Evolutionary conservation across 768 basidiomycete genomes (phyloP), one percentile per base, ranked within the genome.

Genomic region (Trametes cinnabarina): DNA sequence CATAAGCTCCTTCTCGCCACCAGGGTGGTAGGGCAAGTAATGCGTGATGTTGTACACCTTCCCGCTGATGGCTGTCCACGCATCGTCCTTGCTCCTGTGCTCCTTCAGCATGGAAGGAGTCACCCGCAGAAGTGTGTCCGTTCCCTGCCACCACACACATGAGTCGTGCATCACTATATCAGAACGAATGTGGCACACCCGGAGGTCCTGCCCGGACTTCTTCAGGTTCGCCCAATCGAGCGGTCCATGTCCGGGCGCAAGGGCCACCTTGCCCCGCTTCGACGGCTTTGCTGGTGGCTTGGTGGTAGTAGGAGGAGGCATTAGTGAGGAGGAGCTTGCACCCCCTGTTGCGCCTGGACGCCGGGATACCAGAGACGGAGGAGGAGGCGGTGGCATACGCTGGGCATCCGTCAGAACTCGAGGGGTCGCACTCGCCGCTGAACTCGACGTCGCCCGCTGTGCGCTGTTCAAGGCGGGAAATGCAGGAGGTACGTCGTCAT

Each of bases 11-110:
- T 86, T 87, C 76, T 89, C 94, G 14, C 96, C 96, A 6, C 96
- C 96, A 1, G 96, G 96, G 72, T 98, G 96, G 66, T 87, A 99
- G 2, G 86, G 76, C 6, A 97, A 73, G 73, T 97, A 99, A 0
- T 90, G 83, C 2, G 94, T 94, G 49, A 99, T 91, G 68, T 98
- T 98, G 75, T 99, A 99, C 17, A 99, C 94, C 69, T 91, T 94
- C 53, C 93, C 94, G 64, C 87, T 84, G 75, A 98, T 86, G 0
- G 85, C 87, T 14, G 93, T 82, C 97, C 97, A 99, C 0, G 93
- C 94, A 72, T 99, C 95, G 39, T 88, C 87, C 34, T 76, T 79
- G 50, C 81, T 92, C 54, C 90, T 89, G 70, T 99, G 96, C 66
- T 78, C 68, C 67, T 90, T 91, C 39, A 95, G 77, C 58, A 87